A percentile compares a stretch with the other conserved stretches of the same genome.
phyloP scores from a whole-genome alignment of 495 filamentous ascomycete genomes.

The Penicillium silybi region DNA sequence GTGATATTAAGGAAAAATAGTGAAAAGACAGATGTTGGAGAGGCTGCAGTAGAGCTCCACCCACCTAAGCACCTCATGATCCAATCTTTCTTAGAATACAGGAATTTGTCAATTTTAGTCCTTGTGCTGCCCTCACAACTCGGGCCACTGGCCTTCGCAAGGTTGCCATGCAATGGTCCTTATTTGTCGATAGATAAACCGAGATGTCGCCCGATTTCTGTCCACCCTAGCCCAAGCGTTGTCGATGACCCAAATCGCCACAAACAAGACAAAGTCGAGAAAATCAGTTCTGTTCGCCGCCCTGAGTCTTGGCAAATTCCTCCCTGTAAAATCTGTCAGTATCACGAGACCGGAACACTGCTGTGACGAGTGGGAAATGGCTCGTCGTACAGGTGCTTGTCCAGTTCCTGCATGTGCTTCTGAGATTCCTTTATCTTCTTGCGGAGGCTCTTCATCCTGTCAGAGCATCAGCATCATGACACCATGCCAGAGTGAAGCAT shows the following conservation, averaged over 20 bases:
- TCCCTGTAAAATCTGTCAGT: slow-evolving; percentile 45
- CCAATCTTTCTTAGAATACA: too few relatives aligned
- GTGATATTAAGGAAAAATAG: too few relatives aligned
- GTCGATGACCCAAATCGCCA: background rate
- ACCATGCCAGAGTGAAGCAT: background rate
- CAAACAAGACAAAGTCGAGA: background rate
- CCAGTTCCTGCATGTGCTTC: slow-evolving; percentile 70
- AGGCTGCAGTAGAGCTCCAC: too few relatives aligned
- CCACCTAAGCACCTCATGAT: too few relatives aligned
- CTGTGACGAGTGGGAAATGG: background rate
- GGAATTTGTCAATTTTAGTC: too few relatives aligned
- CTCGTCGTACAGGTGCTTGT: slow-evolving; percentile 64
- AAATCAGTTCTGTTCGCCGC: slow-evolving; percentile 67
- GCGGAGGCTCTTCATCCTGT: slow-evolving; percentile 55
- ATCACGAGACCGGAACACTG: background rate
- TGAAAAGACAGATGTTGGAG: too few relatives aligned
- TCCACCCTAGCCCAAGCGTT: background rate
- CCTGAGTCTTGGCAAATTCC: slow-evolving; percentile 61
- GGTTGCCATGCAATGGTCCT: too few relatives aligned
- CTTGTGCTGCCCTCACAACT: too few relatives aligned
- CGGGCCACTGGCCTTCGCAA: too few relatives aligned
- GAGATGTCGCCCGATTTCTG: background rate
- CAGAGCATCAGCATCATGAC: background rate
- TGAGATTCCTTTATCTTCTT: slow-evolving; percentile 71
- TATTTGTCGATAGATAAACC: too few relatives aligned